Conservation (phyloP, 148 eudicot species). For the Rheum nobile region DNA sequence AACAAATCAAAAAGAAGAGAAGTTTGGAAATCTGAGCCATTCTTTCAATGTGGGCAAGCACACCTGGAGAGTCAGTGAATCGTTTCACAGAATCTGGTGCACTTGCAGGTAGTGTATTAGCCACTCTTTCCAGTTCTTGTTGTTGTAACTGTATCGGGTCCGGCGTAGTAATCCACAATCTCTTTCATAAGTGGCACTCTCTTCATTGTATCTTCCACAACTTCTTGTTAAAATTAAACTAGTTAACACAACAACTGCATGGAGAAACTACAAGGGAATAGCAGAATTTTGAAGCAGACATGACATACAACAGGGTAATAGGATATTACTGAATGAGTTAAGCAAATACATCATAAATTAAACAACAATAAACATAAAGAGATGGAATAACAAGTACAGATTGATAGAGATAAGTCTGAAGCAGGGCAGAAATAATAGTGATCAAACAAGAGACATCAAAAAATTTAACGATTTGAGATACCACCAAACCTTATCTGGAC, state of each 20-base stretch:
- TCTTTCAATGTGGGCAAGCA: background rate
- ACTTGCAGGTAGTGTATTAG: slow-evolving; percentile 63
- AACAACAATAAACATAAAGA: too few species aligned
- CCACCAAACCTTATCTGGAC: background rate
- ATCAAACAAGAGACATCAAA: background rate
- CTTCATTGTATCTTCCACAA: slow-evolving; percentile 59
- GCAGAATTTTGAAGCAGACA: too few species aligned
- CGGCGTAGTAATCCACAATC: slow-evolving; percentile 68
- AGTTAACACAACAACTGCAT: background rate
- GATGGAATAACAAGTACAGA: too few species aligned
- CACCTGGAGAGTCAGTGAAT: slow-evolving; percentile 85
- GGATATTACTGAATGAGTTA: background rate
- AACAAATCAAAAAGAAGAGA: background rate
- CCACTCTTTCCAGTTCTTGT: slow-evolving; percentile 75
- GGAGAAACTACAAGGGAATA: background rate
- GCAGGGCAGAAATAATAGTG: background rate
- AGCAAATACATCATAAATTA: too few species aligned
- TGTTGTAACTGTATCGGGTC: slow-evolving; percentile 76
- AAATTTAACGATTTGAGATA: too few species aligned
- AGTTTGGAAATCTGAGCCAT: background rate
- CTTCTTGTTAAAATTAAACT: slow-evolving; percentile 28
- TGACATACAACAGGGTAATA: too few species aligned
- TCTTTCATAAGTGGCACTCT: slow-evolving; percentile 66
- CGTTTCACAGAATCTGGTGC: slow-evolving; percentile 56
- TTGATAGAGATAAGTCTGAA: too few species aligned